A percentile compares a stretch with the other conserved stretches of the same genome.
Evolutionary conservation across 345 rosid genomes (phyloP).

Genomic region (Acer yangbiense): DNA sequence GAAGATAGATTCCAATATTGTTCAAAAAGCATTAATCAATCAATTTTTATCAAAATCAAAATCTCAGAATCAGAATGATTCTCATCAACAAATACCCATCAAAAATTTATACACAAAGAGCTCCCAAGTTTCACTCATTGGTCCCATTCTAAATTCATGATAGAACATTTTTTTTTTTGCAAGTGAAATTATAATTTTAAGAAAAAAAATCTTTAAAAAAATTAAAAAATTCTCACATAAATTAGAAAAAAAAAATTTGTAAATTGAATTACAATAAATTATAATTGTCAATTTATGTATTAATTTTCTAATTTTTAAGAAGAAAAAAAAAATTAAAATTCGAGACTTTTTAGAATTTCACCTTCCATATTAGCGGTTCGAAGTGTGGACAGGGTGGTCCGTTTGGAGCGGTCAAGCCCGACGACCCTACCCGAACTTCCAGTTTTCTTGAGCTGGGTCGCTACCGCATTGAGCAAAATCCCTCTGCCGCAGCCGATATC

Average conservation of each 20-base stretch:
- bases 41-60: neutral
- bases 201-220: too few species aligned
- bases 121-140: too few species aligned
- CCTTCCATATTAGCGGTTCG: constrained; percentile 92
- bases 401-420: constrained; percentile 78
- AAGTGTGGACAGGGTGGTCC: constrained; percentile 83
- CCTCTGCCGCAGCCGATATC: constrained; percentile 98
- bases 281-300: too few species aligned
- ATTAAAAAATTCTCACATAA: neutral
- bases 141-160: too few species aligned
- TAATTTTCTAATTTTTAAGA: neutral
- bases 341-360: constrained; percentile 1
- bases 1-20: neutral
- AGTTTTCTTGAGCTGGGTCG: constrained; percentile 89
- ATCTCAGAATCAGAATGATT: neutral
- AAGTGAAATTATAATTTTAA: too few species aligned
- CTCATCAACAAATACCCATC: neutral
- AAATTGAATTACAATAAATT: too few species aligned
- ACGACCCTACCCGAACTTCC: constrained; percentile 97
- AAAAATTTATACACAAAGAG: neutral
- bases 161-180: neutral
- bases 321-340: neutral
- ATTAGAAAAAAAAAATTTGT: neutral
- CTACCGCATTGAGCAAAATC: constrained; percentile 83
- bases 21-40: neutral